Base-by-base conservation (phyloP, 345 rosid species). In the Melaleuca alternifolia region DNA sequence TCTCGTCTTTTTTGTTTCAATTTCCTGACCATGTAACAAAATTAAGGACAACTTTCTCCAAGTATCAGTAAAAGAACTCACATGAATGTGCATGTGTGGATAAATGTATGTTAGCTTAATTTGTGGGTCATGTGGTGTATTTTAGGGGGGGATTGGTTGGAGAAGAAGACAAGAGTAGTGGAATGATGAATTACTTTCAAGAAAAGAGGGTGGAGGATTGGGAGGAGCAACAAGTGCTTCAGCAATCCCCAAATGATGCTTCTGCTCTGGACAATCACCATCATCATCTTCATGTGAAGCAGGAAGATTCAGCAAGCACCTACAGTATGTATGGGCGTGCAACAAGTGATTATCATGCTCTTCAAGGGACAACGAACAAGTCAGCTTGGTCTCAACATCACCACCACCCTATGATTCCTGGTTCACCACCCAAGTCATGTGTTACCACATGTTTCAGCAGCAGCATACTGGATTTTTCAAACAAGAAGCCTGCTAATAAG, bases 391-490 rank as follows among this genome's bases (percentile, higher is more conserved):
- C 94, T 61, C 81, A 71, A 9, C 81, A 62, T 15, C 77, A 92
- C 90, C 50, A 84, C 93, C 84, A 85, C 92, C 81, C 93, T 93
- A 51, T 82, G 15, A 50, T 54, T 33, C 37, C n/a, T 18, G 81
- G 88, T 88, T 94, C 99, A 51, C 92, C 98, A 33, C 92, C 93
- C 30, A 93, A 90, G 71, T 95, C 99, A 71, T 93, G 96, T 54
- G 90, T 94, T 85, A 93, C 81, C 48, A 71, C 97, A 28, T 93
- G 92, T 82, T 91, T 91, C 87, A 92, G 90, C 57, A 92, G 92
- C 91, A 92, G 88, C 91, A 91, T 94, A 95, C 89, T 94, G 89
- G 94, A 96, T 90, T 96, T 96, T 88, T 93, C 98, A 9, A 90
- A 91, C 90, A 91, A 84, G 88, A 92, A 93, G 83, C 81, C 91